Base-by-base conservation (phyloP, 1,284 basidiomycete genomes). In the Ganoderma lingzhi region DNA sequence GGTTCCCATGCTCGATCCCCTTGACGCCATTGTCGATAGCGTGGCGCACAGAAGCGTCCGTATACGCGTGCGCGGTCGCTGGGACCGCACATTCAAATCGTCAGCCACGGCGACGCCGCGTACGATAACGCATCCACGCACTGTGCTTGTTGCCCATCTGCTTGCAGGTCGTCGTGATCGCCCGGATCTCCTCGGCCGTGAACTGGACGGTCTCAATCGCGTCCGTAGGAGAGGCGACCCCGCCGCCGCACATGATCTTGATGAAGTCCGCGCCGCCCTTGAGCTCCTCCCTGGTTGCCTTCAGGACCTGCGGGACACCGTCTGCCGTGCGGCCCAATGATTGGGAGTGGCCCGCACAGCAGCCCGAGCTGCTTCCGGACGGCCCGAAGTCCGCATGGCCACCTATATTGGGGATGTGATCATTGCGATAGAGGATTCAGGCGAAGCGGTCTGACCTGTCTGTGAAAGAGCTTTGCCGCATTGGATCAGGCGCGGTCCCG, bases 1-100 rank as follows among this genome's bases (percentile, higher is more conserved):
- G 74, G 66, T 82, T 82, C 12, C 85, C 85, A 66, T 87, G 85
- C 71, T 87, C 85, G 55, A 87, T 86, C 0, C 84, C 84, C 3
- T 64, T 63, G 3, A 82, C 79, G 12, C 82, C 81, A 62, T 81
- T 81, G 37, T 41, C 78, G 41, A 84, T 81, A 0, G 83, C 82
- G 64, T 84, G 82, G 0, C 79, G 75, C 53, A 84, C 81, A 3
- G 82, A 79, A 19, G 80, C 81, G 30, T 79, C 76, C 2, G 82
- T 84, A 69, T 84, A 82, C 15, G 81, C 81, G 68, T 82, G 81
- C 0, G 82, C 81, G 1, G 82, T 84, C 6, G 77, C 79, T 80
- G 55, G 3, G 5, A 53, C 5, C 23, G 48, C 6, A 45, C 23
- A 14, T 58, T 35, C 35, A 1, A 35, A 8, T 8, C 19, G 30